Evolutionary conservation across 208 protist genomes (phyloP).

Genomic region (Novymonas esmeraldas): DNA sequence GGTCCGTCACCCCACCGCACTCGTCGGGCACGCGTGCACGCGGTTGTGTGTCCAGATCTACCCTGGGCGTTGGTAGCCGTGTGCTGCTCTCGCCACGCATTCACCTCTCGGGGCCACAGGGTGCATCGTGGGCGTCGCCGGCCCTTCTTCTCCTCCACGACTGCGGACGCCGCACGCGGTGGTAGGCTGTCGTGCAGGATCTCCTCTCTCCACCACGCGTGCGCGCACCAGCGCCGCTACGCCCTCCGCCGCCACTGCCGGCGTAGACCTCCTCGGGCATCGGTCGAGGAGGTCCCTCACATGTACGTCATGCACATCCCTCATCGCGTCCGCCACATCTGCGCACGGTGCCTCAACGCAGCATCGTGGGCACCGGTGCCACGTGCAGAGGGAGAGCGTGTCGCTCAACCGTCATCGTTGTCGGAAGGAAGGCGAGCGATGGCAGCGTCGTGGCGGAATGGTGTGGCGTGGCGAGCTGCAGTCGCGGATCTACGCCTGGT

Average conservation of each 20-base stretch:
- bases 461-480: not conserved
- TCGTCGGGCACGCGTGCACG: conserved; percentile 11
- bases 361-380: not conserved
- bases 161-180: conserved; percentile 7
- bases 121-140: conserved; percentile 7
- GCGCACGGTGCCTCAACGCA: not conserved
- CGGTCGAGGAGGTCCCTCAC: not conserved
- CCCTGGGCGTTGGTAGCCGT: conserved; percentile 6
- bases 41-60: conserved; percentile 2
- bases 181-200: not conserved
- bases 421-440: conserved; percentile 17
- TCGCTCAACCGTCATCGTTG: not conserved
- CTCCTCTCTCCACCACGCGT: conserved; percentile 3
- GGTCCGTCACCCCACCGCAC: conserved; percentile 14
- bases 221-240: not conserved
- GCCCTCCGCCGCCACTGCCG: not conserved
- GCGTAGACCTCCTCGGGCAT: not conserved
- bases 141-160: conserved; percentile 24
- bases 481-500: not conserved
- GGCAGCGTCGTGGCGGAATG: conserved; percentile 12
- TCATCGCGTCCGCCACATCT: not conserved
- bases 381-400: conserved; percentile 9
- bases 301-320: not conserved
- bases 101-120: conserved; percentile 24
- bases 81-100: conserved; percentile 8